Base-by-base conservation (phyloP, 345 rosid species). In the Euphorbia tirucalli region DNA sequence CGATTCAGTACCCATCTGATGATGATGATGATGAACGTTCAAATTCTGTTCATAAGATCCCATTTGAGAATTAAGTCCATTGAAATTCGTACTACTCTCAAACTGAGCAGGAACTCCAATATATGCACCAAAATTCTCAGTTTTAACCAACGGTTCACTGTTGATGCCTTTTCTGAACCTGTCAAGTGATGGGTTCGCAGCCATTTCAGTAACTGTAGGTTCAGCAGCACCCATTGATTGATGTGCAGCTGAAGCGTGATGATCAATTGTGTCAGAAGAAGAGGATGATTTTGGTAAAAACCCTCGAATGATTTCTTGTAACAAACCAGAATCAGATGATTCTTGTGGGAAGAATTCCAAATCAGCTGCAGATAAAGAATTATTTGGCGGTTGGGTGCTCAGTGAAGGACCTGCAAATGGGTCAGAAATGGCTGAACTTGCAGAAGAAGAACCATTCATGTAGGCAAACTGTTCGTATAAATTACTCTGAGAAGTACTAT, bases 241-340 rank as follows among this genome's bases (percentile, higher is more conserved):
- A n/a, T 4, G 3, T 19, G 30, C 25, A 66, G 43, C 52, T 30
- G 74, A 43, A 32, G 74, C 46, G 14, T 30, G 21, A 16, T 50
- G 39, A 9, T 74, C 77, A 18, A 73, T 76, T 16, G 85, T 66
- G 57, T 73, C 61, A 25, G 85, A n/a, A n/a, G n/a, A n/a, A n/a
- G n/a, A n/a, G n/a, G n/a, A n/a, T n/a, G n/a, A 75, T 37, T 85
- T 84, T 7, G 88, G 90, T 9, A 85, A 48, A 76, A 85, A 95
- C 61, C 93, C 91, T 62, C 82, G 92, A 57, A 95, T 85, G 66
- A 95, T 79, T 56, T 95, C 99, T 61, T 92, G 91, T 55, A 95
- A 71, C 39, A 95, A 75, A 10, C 99, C 99, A 18, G 98, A 89
- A 75, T 84, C 87, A 41, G 92, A 69, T 0, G 88, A 22, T 28